Percentiles rank a stretch among this genome's conserved stretches.
These are phyloP conservation scores for Gleditsia sinensis DNA, from an alignment of 306 rosid species.

Conservation along the genomic window DNA sequence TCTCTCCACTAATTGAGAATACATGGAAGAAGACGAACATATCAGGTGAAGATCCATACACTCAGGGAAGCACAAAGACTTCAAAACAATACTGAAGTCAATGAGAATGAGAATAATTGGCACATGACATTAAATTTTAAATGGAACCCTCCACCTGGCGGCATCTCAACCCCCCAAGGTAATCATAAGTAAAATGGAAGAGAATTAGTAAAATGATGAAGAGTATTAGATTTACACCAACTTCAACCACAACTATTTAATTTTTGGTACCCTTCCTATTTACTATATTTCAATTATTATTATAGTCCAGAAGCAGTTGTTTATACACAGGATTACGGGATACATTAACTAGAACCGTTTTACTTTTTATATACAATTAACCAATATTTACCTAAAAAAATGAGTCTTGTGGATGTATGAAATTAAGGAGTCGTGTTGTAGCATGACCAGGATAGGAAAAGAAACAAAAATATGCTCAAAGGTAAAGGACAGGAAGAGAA, in stretches of 20 bases:
- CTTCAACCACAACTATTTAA: not conserved
- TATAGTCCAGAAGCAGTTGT: not conserved
- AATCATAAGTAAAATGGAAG: not conserved
- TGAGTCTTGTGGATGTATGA: not conserved
- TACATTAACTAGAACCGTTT: not conserved
- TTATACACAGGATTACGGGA: not conserved
- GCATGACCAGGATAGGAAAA: not conserved
- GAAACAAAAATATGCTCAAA: not conserved
- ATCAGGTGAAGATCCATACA: constrained; percentile 7
- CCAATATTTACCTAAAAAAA: not conserved
- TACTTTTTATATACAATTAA: not conserved
- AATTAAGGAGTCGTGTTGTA: not conserved
- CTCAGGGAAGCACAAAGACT: not conserved
- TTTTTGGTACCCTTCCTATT: not conserved
- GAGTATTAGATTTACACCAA: not conserved
- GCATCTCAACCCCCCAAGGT: not conserved
- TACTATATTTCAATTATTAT: not conserved
- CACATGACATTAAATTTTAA: not conserved
- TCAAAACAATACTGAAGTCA: not conserved
- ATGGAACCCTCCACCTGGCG: not conserved
- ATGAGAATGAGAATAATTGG: not conserved
- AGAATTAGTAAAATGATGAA: not conserved
- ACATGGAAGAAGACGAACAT: constrained; percentile 20
- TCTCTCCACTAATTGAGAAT: constrained; percentile 78
- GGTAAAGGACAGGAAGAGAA: constrained; percentile 7